Conservation (phyloP, 495 filamentous ascomycete genomes). For the Bacidia gigantensis region DNA sequence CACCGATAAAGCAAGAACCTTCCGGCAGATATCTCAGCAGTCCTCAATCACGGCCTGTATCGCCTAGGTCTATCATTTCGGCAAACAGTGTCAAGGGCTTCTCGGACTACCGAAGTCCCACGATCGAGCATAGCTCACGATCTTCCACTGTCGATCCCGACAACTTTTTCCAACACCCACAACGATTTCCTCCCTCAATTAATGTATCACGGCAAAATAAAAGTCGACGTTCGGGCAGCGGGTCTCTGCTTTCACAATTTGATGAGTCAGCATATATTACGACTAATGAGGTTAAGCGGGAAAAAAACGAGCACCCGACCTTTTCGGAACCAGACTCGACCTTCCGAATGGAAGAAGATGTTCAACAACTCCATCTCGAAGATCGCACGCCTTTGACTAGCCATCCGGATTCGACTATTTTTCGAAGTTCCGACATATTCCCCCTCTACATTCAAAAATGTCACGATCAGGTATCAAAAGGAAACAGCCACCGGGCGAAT, state of each 20-base stretch:
- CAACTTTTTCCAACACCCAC: constrained; percentile 22
- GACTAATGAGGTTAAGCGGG: constrained; percentile 31
- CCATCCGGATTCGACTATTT: constrained; percentile 11
- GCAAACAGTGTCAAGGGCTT: constrained; percentile 20
- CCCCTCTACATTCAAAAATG: constrained; percentile 27
- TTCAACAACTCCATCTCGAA: constrained; percentile 48
- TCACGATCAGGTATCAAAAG: constrained; percentile 21
- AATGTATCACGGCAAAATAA: constrained; percentile 22
- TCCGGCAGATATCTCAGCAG: constrained; percentile 19
- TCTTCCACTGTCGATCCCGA: constrained; percentile 33
- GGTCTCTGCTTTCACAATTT: constrained; percentile 31
- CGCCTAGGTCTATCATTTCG: constrained; percentile 23
- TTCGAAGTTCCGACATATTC: background rate
- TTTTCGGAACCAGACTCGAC: constrained; percentile 46
- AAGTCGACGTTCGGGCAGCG: constrained; percentile 37
- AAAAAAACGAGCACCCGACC: constrained; percentile 48
- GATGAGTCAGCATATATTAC: constrained; percentile 24
- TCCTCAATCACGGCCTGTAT: constrained; percentile 33
- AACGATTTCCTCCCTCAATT: constrained; percentile 18
- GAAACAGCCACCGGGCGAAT: constrained; percentile 54
- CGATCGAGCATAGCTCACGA: constrained; percentile 35
- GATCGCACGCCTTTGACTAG: constrained; percentile 34
- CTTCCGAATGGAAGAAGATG: constrained; percentile 53
- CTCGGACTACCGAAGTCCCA: constrained; percentile 36
- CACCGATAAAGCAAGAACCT: constrained; percentile 13